Conservation (phyloP, 2,329 filamentous ascomycete genomes). For the Herpotrichia juniperi region DNA sequence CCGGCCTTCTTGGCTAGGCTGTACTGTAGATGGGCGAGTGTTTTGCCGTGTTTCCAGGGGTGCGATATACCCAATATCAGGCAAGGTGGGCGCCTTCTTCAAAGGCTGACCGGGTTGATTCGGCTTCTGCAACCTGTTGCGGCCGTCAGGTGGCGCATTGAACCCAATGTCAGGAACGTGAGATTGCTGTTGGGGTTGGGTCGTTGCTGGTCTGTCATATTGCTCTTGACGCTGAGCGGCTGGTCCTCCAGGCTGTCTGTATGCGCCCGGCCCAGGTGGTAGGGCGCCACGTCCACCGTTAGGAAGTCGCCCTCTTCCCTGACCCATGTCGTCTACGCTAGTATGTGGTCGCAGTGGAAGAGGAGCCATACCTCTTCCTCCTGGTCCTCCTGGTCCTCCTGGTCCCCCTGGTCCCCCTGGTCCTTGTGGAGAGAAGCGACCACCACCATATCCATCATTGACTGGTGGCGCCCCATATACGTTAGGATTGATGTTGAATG, state of each 20-base stretch:
- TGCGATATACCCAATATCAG: slow-evolving; percentile 46
- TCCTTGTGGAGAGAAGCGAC: slow-evolving; percentile 30
- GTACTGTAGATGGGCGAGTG: slow-evolving; percentile 40
- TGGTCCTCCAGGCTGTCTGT: slow-evolving; percentile 47
- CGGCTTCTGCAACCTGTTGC: slow-evolving; percentile 50
- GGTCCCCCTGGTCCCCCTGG: slow-evolving; percentile 31
- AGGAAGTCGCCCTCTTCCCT: slow-evolving; percentile 37
- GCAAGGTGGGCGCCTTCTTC: slow-evolving; percentile 39
- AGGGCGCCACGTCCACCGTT: slow-evolving; percentile 29
- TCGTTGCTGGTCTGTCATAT: slow-evolving; percentile 46
- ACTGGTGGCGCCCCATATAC: slow-evolving; percentile 42
- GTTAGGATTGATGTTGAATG: slow-evolving; percentile 59
- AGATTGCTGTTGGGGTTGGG: slow-evolving; percentile 35
- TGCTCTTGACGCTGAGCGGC: slow-evolving; percentile 43
- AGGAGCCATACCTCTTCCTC: slow-evolving; percentile 35
- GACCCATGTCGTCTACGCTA: slow-evolving; percentile 43
- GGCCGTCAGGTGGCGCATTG: slow-evolving; percentile 51
- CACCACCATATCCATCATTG: slow-evolving; percentile 37
- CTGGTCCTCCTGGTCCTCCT: too few species aligned
- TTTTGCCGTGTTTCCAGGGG: slow-evolving; percentile 44
- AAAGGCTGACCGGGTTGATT: slow-evolving; percentile 28
- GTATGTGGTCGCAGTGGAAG: slow-evolving; percentile 45
- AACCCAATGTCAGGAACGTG: slow-evolving; percentile 53
- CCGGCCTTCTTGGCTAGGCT: slow-evolving; percentile 42
- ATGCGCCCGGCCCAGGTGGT: slow-evolving; percentile 40